Percentiles rank a stretch among this genome's conserved stretches.
Conservation (phyloP, 805 yeast genomes). For the Metschnikowia arizonensis region DNA sequence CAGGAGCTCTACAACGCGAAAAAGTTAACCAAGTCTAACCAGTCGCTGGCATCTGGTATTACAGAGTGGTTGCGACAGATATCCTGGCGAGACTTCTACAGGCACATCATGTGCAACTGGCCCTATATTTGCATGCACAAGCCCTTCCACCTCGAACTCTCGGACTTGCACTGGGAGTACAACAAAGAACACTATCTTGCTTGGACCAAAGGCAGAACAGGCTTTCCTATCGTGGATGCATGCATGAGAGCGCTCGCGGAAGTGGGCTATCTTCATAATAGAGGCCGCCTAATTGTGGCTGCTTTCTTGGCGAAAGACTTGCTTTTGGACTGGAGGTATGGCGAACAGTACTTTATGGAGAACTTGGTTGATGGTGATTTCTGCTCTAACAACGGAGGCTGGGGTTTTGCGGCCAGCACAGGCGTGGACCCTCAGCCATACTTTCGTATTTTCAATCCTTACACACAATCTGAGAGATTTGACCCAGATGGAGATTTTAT, state of each 20-base stretch:
- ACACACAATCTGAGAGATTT: slow-evolving; percentile 45
- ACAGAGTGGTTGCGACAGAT: slow-evolving; percentile 50
- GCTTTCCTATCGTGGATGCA: slow-evolving; percentile 56
- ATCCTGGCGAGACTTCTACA: slow-evolving; percentile 58
- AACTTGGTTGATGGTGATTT: slow-evolving; percentile 50
- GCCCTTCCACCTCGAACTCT: slow-evolving; percentile 44
- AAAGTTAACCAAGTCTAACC: slow-evolving; percentile 20
- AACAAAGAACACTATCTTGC: slow-evolving; percentile 37
- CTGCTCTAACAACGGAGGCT: slow-evolving; percentile 53
- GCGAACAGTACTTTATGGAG: slow-evolving; percentile 48
- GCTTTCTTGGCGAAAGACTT: slow-evolving; percentile 49
- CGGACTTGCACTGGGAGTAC: slow-evolving; percentile 42
- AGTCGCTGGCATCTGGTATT: slow-evolving; percentile 31
- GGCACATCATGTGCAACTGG: slow-evolving; percentile 45
- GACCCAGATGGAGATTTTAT: slow-evolving; percentile 47
- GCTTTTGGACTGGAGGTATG: slow-evolving; percentile 52
- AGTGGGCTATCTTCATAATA: slow-evolving; percentile 53
- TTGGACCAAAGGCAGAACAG: slow-evolving; percentile 55
- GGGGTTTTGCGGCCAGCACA: slow-evolving; percentile 52
- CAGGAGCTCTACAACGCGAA: slow-evolving; percentile 24
- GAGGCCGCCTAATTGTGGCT: slow-evolving; percentile 53
- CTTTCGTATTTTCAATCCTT: slow-evolving; percentile 53
- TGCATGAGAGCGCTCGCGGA: slow-evolving; percentile 48
- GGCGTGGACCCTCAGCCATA: slow-evolving; percentile 57
- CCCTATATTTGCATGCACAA: slow-evolving; percentile 49